phyloP scores from a whole-genome alignment of 768 basidiomycete species.

The Leccinum rimulosum region DNA sequence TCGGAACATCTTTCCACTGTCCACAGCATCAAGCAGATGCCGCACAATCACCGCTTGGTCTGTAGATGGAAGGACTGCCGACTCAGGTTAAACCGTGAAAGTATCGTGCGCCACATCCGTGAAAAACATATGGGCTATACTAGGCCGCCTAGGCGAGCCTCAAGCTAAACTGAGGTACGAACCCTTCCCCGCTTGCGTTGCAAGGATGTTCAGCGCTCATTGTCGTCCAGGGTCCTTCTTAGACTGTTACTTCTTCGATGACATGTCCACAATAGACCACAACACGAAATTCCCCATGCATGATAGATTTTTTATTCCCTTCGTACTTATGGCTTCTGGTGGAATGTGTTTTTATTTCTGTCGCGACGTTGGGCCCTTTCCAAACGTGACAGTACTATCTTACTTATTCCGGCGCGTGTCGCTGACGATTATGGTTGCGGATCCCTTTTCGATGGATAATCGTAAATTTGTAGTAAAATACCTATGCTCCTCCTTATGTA shows the following conservation, averaged over 20 bases:
- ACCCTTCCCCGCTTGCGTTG: not conserved
- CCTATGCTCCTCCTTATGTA: not conserved
- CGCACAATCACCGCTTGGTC: rapidly evolving
- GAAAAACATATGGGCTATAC: slow-evolving; percentile 16
- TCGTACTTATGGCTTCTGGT: not conserved
- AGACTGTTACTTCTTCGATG: too few relatives aligned
- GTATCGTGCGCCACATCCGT: slow-evolving; percentile 12
- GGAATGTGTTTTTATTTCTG: not conserved
- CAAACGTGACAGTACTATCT: not conserved
- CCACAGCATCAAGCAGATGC: slow-evolving; percentile 1
- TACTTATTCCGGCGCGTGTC: not conserved
- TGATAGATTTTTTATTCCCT: not conserved
- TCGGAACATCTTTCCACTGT: slow-evolving; percentile 8
- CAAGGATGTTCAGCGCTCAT: not conserved
- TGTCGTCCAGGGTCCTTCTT: too few relatives aligned
- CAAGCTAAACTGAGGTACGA: not conserved
- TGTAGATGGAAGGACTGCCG: slow-evolving; percentile 16
- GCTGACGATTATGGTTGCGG: not conserved
- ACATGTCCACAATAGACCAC: not conserved
- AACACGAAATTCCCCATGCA: too few relatives aligned
- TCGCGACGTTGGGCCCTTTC: not conserved
- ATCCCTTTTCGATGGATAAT: not conserved
- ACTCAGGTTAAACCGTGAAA: slow-evolving; percentile 15
- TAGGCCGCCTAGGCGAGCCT: slow-evolving; percentile 12
- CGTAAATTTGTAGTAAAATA: not conserved